Base-by-base conservation (phyloP, 192 early-diverging fungal species). In the Rhizoclosmatium globosum region DNA sequence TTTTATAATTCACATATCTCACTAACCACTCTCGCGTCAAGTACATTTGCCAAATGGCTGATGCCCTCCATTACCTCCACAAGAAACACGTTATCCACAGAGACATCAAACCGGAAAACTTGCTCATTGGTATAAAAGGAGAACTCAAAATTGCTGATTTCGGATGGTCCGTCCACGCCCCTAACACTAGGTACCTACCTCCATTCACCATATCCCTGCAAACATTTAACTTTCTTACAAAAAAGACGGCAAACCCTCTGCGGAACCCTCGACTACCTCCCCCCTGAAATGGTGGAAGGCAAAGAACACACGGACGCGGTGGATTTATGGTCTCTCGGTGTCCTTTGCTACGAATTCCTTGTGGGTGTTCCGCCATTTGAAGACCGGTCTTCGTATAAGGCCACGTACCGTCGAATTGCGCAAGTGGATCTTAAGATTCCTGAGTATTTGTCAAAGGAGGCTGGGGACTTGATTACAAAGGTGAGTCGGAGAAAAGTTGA, bases 141-240 rank as follows among this genome's bases (percentile, higher is more conserved):
- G 94, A 97, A 73, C 86, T 99, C 53, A 98, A 98, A 75, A 96
- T 99, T 81, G 94, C 92, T 15, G 97, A 99, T 86, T 99, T 99
- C 89, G 97, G 97, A 1, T 99, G 97, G 97, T 94, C 94, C 1
- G 96, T 99, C 11, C 94, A 96, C 77, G 91, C 95, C 43, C 92
- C 91, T 17, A 88, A 90, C 65, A 85, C 87, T 13, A 56, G 88
- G 88, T 89, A 56, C 53, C 19, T 56, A 15, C 11, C 53, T n/a
- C 11, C 53, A 56, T 56, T 9, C 53, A n/a, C 19, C 53, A 56
- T 15, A 56, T 56, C 53, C 53, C 53, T 56, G 11, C 53, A 56
- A 9, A 9, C 9, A 56, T n/a, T 38, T 9, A 64, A n/a, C 61
- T 23, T 9, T 13, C 42, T 19, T 3, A 48, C 2, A 60, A 64